Conservation (phyloP, 306 rosid species). For the Dryas drummondii region DNA sequence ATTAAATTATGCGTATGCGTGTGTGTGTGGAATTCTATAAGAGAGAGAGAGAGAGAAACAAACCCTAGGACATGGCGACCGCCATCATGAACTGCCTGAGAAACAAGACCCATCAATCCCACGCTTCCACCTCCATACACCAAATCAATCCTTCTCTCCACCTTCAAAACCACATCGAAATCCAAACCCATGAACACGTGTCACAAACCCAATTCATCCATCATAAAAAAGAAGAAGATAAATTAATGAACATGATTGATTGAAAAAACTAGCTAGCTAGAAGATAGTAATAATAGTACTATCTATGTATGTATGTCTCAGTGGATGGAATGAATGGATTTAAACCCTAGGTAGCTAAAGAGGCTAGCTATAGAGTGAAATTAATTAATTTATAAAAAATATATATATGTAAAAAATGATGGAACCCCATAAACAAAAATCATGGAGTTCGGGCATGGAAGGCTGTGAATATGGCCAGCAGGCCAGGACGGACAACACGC, state of each 20-base stretch:
- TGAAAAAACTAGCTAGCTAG: neutral
- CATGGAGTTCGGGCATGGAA: constrained; percentile 37
- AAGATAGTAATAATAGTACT: neutral
- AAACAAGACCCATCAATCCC: constrained; percentile 99
- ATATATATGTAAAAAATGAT: neutral
- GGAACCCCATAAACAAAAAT: constrained; percentile 41
- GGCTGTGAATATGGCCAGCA: constrained; percentile 25
- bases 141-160: constrained; percentile 92
- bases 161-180: constrained; percentile 58
- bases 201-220: constrained; percentile 33
- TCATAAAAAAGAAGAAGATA: neutral
- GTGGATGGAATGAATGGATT: neutral
- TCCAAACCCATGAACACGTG: constrained; percentile 50
- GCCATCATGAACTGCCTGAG: constrained; percentile 99
- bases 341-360: constrained; percentile 12
- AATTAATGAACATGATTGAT: constrained; percentile 4
- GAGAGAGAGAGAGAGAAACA: constrained; percentile 32
- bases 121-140: constrained; percentile 99
- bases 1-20: neutral
- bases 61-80: constrained; percentile 99
- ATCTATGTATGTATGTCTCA: neutral
- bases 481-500: constrained; percentile 39
- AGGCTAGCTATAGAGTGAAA: constrained; percentile 6
- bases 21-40: neutral
- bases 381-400: neutral